Percentiles rank a stretch among this genome's conserved stretches.
phyloP scores from a whole-genome alignment of 2,329 filamentous ascomycete genomes.

The Sporothrix protearum region DNA sequence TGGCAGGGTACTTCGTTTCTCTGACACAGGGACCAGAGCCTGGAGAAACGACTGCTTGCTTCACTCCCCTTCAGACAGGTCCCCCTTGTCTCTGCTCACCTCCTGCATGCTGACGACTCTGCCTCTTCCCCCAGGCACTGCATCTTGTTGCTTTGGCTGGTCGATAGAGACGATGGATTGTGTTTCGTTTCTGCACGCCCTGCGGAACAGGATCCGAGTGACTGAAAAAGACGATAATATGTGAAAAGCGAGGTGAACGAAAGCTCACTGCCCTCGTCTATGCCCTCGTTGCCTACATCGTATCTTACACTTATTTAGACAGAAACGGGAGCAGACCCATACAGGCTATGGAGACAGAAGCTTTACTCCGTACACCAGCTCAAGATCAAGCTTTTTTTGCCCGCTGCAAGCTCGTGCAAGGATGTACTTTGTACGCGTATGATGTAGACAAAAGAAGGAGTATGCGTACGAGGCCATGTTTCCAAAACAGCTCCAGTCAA shows the following conservation, averaged over 20 bases:
- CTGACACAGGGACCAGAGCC: not conserved
- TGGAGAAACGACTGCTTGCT: not conserved
- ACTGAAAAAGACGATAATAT: not conserved
- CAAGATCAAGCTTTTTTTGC: slow-evolving; percentile 6
- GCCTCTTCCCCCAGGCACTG: not conserved
- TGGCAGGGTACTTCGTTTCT: no score
- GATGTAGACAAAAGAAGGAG: not conserved
- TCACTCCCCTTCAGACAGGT: not conserved
- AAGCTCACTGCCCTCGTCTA: not conserved
- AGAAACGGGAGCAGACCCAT: not conserved
- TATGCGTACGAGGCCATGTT: no score
- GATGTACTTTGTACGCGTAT: no score
- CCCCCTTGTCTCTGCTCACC: not conserved
- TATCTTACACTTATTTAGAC: no score
- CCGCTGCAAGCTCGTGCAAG: not conserved
- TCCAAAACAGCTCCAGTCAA: not conserved
- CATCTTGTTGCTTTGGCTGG: not conserved
- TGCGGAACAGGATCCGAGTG: not conserved
- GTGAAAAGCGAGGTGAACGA: not conserved
- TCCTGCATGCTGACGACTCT: slow-evolving; percentile 1
- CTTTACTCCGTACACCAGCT: no score
- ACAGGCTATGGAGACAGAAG: no score
- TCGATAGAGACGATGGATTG: not conserved
- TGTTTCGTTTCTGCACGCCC: not conserved
- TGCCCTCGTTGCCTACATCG: not conserved